Evolutionary conservation across 2,329 filamentous ascomycete genomes (phyloP).

Genomic region (Exophiala mesophila): DNA sequence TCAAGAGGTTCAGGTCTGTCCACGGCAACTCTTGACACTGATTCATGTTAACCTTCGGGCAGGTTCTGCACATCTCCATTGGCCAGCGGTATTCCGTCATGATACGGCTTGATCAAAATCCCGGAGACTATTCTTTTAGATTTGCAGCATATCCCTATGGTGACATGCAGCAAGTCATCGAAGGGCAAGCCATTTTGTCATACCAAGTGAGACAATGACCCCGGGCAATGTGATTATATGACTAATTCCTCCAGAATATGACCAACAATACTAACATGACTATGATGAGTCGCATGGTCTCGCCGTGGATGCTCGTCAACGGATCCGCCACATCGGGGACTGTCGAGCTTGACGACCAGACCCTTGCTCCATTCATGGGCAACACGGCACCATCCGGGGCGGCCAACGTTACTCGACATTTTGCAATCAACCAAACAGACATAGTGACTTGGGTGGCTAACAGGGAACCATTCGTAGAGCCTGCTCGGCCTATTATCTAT

Average conservation of each 20-base stretch:
- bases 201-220: conserved; percentile 12
- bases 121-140: conserved; percentile 17
- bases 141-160: conserved; percentile 20
- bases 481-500: conserved; percentile 14
- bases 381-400: conserved; percentile 8
- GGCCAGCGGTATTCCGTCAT: conserved; percentile 26
- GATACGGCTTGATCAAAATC: conserved; percentile 22
- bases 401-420: conserved; percentile 9
- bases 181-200: conserved; percentile 20
- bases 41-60: conserved; percentile 11
- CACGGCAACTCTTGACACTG: not conserved
- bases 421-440: conserved; percentile 15
- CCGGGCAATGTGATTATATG: conserved; percentile 2
- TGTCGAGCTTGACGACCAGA: conserved; percentile 11
- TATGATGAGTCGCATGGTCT: conserved; percentile 5
- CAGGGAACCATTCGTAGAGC: conserved; percentile 12
- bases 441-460: conserved; percentile 19
- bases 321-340: conserved; percentile 10
- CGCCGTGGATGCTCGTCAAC: conserved; percentile 16
- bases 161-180: conserved; percentile 21
- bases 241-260: conserved; percentile 8
- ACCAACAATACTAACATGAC: conserved; percentile 10
- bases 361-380: conserved; percentile 13
- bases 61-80: conserved; percentile 21
- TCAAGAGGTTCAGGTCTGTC: conserved; percentile 23